Percentiles rank a stretch among this genome's conserved stretches.
These are phyloP conservation scores for Termitomyces sp. DNA, from an alignment of 768 basidiomycete species.

Conservation along the genomic window DNA sequence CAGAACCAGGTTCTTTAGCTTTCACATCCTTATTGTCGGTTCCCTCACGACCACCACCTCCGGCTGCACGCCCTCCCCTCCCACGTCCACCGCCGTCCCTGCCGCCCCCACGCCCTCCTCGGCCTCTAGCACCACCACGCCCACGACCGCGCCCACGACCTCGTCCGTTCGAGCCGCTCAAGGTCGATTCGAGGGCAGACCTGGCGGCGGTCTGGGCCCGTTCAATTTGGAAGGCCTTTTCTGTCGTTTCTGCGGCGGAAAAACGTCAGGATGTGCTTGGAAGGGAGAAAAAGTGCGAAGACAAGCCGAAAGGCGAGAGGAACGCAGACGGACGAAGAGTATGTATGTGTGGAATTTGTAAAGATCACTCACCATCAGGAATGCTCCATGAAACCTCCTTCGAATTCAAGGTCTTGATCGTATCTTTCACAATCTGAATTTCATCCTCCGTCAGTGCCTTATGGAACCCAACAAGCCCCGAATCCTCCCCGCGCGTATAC, in stretches of 20 bases:
- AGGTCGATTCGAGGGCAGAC: conserved; percentile 28
- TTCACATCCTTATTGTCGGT: conserved; percentile 26
- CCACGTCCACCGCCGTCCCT: conserved; percentile 41
- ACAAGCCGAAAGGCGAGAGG: not conserved
- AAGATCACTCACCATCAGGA: conserved; percentile 44
- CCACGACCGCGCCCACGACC: conserved; percentile 17
- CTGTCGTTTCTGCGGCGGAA: conserved; percentile 51
- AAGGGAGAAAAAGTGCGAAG: not conserved
- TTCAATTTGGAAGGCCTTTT: conserved; percentile 68
- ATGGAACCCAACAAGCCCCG: conserved; percentile 55
- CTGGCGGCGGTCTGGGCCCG: conserved; percentile 67
- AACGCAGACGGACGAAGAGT: not conserved
- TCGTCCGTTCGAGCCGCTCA: conserved; percentile 14
- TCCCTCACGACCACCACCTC: conserved; percentile 36
- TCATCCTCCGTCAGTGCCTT: conserved; percentile 69
- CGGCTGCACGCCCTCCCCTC: conserved; percentile 26
- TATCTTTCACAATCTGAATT: conserved; percentile 60
- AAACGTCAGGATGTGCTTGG: not conserved
- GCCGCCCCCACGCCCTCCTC: conserved; percentile 37
- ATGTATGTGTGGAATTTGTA: not conserved
- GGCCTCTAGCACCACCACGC: conserved; percentile 21
- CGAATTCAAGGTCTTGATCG: conserved; percentile 57
- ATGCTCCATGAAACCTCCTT: conserved; percentile 60
- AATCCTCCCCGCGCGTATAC: conserved; percentile 37
- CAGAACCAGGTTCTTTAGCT: conserved; percentile 32